phyloP scores from a whole-genome alignment of 2,329 filamentous ascomycete genomes.

The Aspergillus nomiae region DNA sequence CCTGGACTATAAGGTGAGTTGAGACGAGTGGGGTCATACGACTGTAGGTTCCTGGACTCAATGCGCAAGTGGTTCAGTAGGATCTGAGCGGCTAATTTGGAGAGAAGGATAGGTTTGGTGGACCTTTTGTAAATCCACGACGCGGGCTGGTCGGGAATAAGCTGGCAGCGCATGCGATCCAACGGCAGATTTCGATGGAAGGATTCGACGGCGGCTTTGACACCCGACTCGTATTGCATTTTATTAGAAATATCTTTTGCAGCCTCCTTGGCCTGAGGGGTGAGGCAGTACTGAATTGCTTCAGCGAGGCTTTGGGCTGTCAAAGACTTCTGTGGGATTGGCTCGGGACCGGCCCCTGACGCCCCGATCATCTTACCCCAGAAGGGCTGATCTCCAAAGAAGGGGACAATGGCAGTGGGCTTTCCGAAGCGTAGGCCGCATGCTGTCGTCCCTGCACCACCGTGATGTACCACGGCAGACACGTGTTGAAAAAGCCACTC shows the following conservation, averaged over 20 bases:
- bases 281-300: constrained; percentile 50
- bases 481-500: constrained; percentile 62
- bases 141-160: constrained; percentile 30
- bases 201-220: constrained; percentile 43
- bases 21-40: constrained; percentile 15
- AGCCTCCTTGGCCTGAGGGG: constrained; percentile 35
- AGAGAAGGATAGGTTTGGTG: constrained; percentile 19
- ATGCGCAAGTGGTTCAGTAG: constrained; percentile 26
- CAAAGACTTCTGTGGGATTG: constrained; percentile 51
- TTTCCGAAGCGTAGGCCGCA: constrained; percentile 54
- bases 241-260: constrained; percentile 40
- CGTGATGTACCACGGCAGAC: constrained; percentile 59
- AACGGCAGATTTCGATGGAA: constrained; percentile 45
- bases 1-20: background rate
- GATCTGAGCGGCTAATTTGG: constrained; percentile 27
- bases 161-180: constrained; percentile 27
- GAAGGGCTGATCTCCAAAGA: constrained; percentile 61
- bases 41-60: constrained; percentile 22
- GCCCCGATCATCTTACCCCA: constrained; percentile 57
- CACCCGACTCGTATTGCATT: constrained; percentile 48
- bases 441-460: constrained; percentile 62
- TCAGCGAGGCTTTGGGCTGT: constrained; percentile 47
- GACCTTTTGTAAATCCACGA: constrained; percentile 27
- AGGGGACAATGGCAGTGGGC: constrained; percentile 59
- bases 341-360: constrained; percentile 52